Percentiles rank a stretch among this genome's conserved stretches.
These are phyloP conservation scores for Ustilago cynodontis DNA, from an alignment of 1,284 basidiomycete genomes.

Conservation along the genomic window DNA sequence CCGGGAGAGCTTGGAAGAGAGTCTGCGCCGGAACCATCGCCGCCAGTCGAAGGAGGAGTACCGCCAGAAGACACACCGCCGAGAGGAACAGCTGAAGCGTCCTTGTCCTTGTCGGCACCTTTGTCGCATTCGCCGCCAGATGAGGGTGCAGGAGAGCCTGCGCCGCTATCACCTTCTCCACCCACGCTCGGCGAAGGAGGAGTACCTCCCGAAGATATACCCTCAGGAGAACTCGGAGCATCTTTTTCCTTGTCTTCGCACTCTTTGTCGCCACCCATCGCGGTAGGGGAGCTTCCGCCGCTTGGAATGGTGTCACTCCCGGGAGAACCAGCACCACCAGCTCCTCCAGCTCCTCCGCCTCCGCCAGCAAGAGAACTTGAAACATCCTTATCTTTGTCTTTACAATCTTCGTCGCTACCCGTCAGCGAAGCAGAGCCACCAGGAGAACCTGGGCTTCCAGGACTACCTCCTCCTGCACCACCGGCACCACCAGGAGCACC, in stretches of 20 bases:
- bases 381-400: slow-evolving; percentile 3
- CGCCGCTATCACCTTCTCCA: too few species aligned
- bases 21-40: neutral
- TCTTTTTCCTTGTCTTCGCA: neutral
- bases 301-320: slow-evolving; percentile 2
- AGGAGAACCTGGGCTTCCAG: too few species aligned
- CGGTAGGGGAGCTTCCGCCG: neutral
- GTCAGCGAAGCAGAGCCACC: too few species aligned
- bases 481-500: slow-evolving; percentile 21
- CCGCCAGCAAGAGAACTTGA: too few species aligned
- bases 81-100: neutral
- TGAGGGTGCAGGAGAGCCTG: too few species aligned
- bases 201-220: slow-evolving; percentile 11
- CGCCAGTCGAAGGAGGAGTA: neutral
- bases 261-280: slow-evolving; percentile 5
- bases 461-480: neutral
- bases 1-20: too few species aligned
- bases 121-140: slow-evolving; percentile 1
- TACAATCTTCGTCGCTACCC: too few species aligned
- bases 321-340: slow-evolving; percentile 20
- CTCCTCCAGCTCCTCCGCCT: too few species aligned
- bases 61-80: neutral
- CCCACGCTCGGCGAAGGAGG: slow-evolving; percentile 1
- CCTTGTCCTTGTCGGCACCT: slow-evolving; percentile 6
- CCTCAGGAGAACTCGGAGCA: neutral